These are phyloP conservation scores for Ophiostoma montium DNA, from an alignment of 2,329 filamentous ascomycete species.

Conservation along the genomic window DNA sequence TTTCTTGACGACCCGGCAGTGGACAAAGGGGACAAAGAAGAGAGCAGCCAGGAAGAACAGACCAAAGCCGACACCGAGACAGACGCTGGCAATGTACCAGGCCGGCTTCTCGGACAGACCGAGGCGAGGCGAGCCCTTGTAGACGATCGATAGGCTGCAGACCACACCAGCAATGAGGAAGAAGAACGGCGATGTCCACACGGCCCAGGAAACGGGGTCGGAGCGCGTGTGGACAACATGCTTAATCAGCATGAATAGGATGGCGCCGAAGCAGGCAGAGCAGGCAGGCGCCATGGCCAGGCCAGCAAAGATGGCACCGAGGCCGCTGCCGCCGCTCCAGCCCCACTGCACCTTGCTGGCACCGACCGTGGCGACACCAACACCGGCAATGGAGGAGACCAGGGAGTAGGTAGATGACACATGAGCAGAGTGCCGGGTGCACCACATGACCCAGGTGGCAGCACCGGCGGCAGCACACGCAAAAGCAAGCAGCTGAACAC, in stretches of 20 bases:
- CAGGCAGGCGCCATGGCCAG: constrained; percentile 58
- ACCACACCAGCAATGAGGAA: constrained; percentile 64
- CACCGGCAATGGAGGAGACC: constrained; percentile 53
- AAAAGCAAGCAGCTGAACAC: constrained; percentile 55
- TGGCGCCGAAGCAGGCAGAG: constrained; percentile 48
- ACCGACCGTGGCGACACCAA: constrained; percentile 53
- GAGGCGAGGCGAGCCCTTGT: constrained; percentile 63
- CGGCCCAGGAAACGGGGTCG: constrained; percentile 58
- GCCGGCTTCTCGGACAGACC: constrained; percentile 50
- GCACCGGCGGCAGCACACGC: constrained; percentile 50
- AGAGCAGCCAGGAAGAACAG: constrained; percentile 44
- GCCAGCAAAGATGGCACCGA: constrained; percentile 59
- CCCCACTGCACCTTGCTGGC: constrained; percentile 51
- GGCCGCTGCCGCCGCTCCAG: constrained; percentile 53
- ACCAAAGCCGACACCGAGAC: constrained; percentile 47
- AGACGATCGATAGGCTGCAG: constrained; percentile 64
- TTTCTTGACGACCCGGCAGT: constrained; percentile 53
- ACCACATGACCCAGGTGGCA: constrained; percentile 68
- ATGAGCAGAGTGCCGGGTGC: constrained; percentile 57
- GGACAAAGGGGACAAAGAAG: constrained; percentile 61
- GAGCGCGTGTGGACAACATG: constrained; percentile 54
- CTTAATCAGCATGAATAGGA: constrained; percentile 63
- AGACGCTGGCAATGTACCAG: constrained; percentile 54
- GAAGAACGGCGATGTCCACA: constrained; percentile 60
- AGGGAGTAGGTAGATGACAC: constrained; percentile 62